phyloP scores from a whole-genome alignment of 805 yeast genomes.

The Candida sonorensis region DNA sequence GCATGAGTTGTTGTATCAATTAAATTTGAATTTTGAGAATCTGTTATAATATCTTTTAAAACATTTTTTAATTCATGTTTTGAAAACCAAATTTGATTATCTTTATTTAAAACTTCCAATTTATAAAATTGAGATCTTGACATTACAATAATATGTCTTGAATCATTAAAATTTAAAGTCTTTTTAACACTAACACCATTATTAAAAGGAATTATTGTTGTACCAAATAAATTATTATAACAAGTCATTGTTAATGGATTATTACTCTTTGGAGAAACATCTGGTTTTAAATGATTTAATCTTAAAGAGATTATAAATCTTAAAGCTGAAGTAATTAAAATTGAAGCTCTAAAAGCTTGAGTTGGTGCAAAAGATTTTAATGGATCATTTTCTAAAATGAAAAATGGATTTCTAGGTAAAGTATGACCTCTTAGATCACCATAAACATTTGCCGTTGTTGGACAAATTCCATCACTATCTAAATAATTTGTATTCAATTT shows the following conservation, averaged over 20 bases:
- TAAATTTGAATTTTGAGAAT: slow-evolving; percentile 28
- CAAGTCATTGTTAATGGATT: slow-evolving; percentile 62
- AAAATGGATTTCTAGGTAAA: slow-evolving; percentile 71
- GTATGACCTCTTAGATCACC: slow-evolving; percentile 61
- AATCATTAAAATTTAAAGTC: slow-evolving; percentile 25
- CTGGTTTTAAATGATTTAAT: slow-evolving; percentile 47
- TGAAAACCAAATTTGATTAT: slow-evolving; percentile 42
- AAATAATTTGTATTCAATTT: slow-evolving; percentile 42
- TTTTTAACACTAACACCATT: slow-evolving; percentile 34
- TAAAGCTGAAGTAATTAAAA: slow-evolving; percentile 55
- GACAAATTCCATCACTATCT: slow-evolving; percentile 38
- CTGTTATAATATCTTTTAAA: slow-evolving; percentile 36
- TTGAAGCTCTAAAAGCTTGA: slow-evolving; percentile 65
- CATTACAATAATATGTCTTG: slow-evolving; percentile 44
- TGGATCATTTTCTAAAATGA: slow-evolving; percentile 71
- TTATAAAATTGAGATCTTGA: slow-evolving; percentile 44
- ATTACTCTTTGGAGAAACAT: slow-evolving; percentile 43
- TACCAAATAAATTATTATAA: slow-evolving; percentile 60
- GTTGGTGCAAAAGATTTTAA: slow-evolving; percentile 48
- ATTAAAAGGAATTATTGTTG: slow-evolving; percentile 49
- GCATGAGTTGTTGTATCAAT: slow-evolving; percentile 37
- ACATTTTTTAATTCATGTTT: slow-evolving; percentile 43
- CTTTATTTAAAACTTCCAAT: slow-evolving; percentile 40
- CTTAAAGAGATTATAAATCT: slow-evolving; percentile 59
- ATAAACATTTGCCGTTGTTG: slow-evolving; percentile 52